phyloP scores from a whole-genome alignment of 306 rosid genomes.

The Mimosa bimucronata region DNA sequence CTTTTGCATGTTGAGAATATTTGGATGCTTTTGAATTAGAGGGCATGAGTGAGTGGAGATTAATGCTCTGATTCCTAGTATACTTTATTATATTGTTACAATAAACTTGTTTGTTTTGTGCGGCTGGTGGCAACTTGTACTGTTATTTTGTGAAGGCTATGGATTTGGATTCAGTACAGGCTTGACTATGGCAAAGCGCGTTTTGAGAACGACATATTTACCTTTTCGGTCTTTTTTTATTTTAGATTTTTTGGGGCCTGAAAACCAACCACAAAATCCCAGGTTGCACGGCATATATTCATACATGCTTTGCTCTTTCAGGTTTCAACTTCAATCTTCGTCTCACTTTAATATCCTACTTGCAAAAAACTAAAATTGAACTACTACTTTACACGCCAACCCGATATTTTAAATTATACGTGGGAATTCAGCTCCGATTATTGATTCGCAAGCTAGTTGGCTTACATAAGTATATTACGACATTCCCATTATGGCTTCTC shows the following conservation, averaged over 20 bases:
- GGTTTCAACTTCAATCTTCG: not conserved
- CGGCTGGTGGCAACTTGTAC: not conserved
- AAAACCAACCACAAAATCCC: not conserved
- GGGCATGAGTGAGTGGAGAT: not conserved
- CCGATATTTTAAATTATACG: not conserved
- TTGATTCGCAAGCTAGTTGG: not conserved
- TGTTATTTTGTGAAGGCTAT: not conserved
- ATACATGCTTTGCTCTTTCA: not conserved
- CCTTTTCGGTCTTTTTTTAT: not conserved
- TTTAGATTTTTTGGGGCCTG: not conserved
- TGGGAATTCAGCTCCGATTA: not conserved
- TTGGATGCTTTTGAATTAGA: not conserved
- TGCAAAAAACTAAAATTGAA: not conserved
- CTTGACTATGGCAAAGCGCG: conserved; percentile 32
- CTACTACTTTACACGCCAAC: not conserved
- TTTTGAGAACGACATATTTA: not conserved
- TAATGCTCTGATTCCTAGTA: not conserved
- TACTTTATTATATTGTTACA: not conserved
- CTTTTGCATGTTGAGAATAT: not conserved
- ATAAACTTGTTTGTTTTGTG: not conserved
- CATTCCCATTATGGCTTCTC: no score
- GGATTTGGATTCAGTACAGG: not conserved
- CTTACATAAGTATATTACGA: no score
- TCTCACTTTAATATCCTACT: no score
- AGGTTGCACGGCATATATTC: not conserved